Evolutionary conservation across 768 basidiomycete species (phyloP), one percentile per base, ranked within the genome.

Genomic region (Suillus fuscotomentosus): DNA sequence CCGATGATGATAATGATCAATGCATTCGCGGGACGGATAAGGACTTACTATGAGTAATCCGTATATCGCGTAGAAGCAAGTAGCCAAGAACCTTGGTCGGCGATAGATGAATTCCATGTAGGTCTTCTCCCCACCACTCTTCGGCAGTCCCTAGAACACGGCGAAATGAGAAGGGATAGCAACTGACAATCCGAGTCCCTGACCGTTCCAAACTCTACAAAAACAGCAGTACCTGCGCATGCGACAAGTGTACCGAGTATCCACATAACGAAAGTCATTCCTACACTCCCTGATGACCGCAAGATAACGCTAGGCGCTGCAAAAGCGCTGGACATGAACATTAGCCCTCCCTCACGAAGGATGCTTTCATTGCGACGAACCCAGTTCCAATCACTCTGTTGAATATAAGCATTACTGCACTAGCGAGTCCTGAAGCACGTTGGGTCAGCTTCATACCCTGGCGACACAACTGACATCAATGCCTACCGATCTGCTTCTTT

Each of bases 311-410:
- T 86, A 0, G 90, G 88, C 0, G 88, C 86, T 14, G 88, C 88
- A 70, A 88, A 91, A 55, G 91, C 89, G 14, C 90, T 91, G 56
- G 6, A 41, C 14, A 64, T 55, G 34, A 36, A 67, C 60, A 67
- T 60, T 24, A n/a, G 43, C 15, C 27, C 48, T 39, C 59, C 9
- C 39, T 45, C 41, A 31, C 9, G 41, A 31, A 56, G 42, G 15
- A 9, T 34, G 17, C 3, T 20, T 20, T 31, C 11, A 24, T 31
- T 3, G 24, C 56, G 38, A 51, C 77, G 38, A 63, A 88, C 90
- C 90, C 89, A 22, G 88, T 86, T 22, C 90, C 89, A 38, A 91
- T 88, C n/a, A 90, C 82, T 36, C 87, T 83, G 70, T 92, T 92
- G 78, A 91, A 90, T 43, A 92, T 87, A 50, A 92, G 83, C 67